These are phyloP conservation scores for Jatropha curcas DNA, from an alignment of 345 rosid genomes.

Conservation along the genomic window DNA sequence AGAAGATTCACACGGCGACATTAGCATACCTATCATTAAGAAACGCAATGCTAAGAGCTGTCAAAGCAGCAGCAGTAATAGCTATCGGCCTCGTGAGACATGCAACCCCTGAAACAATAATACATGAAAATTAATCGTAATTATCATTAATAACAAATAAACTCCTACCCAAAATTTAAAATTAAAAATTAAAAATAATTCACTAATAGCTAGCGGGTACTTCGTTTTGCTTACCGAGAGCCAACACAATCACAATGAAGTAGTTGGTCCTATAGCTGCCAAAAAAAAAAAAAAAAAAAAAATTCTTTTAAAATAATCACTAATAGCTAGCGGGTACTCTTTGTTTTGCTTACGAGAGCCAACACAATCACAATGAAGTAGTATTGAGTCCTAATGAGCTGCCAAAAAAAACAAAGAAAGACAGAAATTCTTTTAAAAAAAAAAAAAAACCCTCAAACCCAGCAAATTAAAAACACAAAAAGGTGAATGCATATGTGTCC, in stretches of 20 bases:
- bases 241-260: conserved; percentile 72
- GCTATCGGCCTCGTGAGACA: conserved; percentile 80
- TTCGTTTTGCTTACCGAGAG: conserved; percentile 63
- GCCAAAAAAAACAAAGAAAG: too few relatives aligned
- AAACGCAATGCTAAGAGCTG: conserved; percentile 69
- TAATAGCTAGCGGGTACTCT: too few relatives aligned
- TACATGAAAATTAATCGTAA: conserved; percentile 34
- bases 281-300: conserved; percentile 13
- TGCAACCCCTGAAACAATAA: conserved; percentile 41
- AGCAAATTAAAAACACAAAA: too few relatives aligned
- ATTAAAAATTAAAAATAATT: background rate
- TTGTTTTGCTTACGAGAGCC: too few relatives aligned
- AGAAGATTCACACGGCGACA: background rate
- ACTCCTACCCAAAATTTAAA: background rate
- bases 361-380: too few relatives aligned
- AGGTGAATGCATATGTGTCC: too few relatives aligned
- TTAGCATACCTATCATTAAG: conserved; percentile 84
- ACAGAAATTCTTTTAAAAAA: too few relatives aligned
- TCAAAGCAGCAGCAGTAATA: conserved; percentile 60
- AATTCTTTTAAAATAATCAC: too few relatives aligned
- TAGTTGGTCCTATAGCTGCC: conserved; percentile 96
- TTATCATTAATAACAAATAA: background rate
- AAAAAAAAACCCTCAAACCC: too few relatives aligned
- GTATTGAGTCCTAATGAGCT: too few relatives aligned
- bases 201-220: background rate